These are phyloP conservation scores for Microbotryum silenes-acaulis DNA, from an alignment of 1,284 basidiomycete genomes.

Conservation along the genomic window DNA sequence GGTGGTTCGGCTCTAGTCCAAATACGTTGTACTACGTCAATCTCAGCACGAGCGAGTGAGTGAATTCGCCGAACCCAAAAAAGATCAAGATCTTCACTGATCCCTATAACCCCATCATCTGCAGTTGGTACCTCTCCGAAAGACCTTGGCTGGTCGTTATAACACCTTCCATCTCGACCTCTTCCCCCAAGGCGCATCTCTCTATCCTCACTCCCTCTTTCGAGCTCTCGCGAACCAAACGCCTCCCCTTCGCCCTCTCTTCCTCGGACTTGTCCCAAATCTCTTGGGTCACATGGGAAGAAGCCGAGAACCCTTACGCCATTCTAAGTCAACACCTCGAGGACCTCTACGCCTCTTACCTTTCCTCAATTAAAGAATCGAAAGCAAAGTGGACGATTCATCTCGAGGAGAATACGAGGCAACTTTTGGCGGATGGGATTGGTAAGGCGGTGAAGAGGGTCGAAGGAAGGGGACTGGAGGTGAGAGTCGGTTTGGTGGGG, in stretches of 20 bases:
- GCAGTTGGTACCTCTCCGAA: slow-evolving; percentile 61
- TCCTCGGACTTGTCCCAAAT: slow-evolving; percentile 45
- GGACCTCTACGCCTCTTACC: slow-evolving; percentile 20
- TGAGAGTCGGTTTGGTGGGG: slow-evolving; percentile 52
- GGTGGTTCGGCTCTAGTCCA: slow-evolving; percentile 38
- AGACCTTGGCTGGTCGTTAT: slow-evolving; percentile 66
- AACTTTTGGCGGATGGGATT: slow-evolving; percentile 48
- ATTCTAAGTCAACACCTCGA: slow-evolving; percentile 49
- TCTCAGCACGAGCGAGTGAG: slow-evolving; percentile 41
- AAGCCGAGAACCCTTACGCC: slow-evolving; percentile 61
- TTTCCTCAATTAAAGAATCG: neutral
- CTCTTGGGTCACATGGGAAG: slow-evolving; percentile 61
- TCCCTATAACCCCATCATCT: slow-evolving; percentile 39
- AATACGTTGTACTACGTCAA: slow-evolving; percentile 64
- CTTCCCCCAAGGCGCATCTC: slow-evolving; percentile 44
- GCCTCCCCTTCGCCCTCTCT: slow-evolving; percentile 47
- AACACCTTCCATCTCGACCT: slow-evolving; percentile 41
- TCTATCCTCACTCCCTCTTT: slow-evolving; percentile 66
- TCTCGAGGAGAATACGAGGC: slow-evolving; percentile 56
- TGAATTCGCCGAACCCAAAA: neutral
- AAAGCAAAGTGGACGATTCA: slow-evolving; percentile 42
- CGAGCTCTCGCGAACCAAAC: slow-evolving; percentile 61
- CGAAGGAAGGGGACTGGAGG: slow-evolving; percentile 48
- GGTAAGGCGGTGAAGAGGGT: slow-evolving; percentile 36
- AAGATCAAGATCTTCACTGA: neutral